phyloP scores from a whole-genome alignment of 805 yeast genomes.

The Yamadazyma nakazawae region DNA sequence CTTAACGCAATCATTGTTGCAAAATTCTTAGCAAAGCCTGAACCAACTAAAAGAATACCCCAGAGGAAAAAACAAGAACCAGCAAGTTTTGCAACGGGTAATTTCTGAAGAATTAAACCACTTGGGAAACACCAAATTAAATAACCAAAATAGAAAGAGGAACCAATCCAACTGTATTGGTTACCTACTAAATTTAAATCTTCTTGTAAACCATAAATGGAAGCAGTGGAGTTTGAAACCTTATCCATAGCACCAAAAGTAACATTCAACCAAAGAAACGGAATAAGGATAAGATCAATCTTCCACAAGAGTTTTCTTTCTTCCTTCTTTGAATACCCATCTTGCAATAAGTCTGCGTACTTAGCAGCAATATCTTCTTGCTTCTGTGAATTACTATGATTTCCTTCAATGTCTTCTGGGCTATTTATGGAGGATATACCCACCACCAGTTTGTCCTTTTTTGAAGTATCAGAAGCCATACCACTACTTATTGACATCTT shows the following conservation, averaged over 20 bases:
- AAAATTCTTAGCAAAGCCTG: slow-evolving; percentile 48
- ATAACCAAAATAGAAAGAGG: slow-evolving; percentile 49
- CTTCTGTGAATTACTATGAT: neutral
- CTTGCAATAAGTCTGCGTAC: slow-evolving; percentile 13
- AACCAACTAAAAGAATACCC: slow-evolving; percentile 25
- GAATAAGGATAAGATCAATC: slow-evolving; percentile 21
- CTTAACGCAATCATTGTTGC: slow-evolving; percentile 36
- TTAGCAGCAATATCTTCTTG: slow-evolving; percentile 12
- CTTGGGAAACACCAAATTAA: slow-evolving; percentile 20
- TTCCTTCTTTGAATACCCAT: slow-evolving; percentile 10
- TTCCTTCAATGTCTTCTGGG: neutral
- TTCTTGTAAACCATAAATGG: slow-evolving; percentile 33
- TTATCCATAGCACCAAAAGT: slow-evolving; percentile 28
- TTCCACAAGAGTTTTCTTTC: slow-evolving; percentile 12
- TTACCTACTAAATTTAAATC: slow-evolving; percentile 24
- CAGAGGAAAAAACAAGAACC: slow-evolving; percentile 18
- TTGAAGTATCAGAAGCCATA: neutral
- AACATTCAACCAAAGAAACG: slow-evolving; percentile 22
- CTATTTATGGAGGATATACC: neutral
- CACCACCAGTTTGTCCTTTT: slow-evolving; percentile 6
- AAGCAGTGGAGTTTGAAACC: slow-evolving; percentile 17
- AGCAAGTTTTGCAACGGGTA: slow-evolving; percentile 17
- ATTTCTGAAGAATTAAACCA: slow-evolving; percentile 17
- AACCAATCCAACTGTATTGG: slow-evolving; percentile 34
- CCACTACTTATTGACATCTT: neutral